Percentiles rank a stretch among this genome's conserved stretches.
Conservation (phyloP, 2,329 filamentous ascomycete genomes). For the Triangularia setosa region DNA sequence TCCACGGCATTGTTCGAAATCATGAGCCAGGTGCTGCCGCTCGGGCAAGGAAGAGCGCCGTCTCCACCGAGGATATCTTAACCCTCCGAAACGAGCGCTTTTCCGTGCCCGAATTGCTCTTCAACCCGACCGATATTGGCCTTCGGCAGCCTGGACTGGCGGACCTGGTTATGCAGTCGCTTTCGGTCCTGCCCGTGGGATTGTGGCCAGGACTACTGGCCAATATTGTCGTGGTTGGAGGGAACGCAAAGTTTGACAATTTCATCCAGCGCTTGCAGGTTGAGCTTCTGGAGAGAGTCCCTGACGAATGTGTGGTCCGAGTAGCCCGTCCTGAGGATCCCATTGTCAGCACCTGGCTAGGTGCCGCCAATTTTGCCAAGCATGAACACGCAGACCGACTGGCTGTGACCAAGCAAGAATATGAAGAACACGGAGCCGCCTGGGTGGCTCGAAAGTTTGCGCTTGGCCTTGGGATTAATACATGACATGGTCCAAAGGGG, state of each 20-base stretch:
- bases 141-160: constrained; percentile 79
- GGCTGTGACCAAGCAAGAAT: constrained; percentile 82
- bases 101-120: constrained; percentile 81
- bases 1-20: constrained; percentile 67
- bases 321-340: constrained; percentile 69
- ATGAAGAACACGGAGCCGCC: constrained; percentile 75
- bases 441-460: constrained; percentile 74
- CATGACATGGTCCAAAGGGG: neutral
- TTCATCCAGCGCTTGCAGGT: constrained; percentile 75
- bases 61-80: constrained; percentile 69
- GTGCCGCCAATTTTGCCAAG: constrained; percentile 72
- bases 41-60: constrained; percentile 41
- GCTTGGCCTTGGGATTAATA: constrained; percentile 30
- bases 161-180: constrained; percentile 75
- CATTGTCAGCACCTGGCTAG: constrained; percentile 77
- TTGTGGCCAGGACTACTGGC: constrained; percentile 79
- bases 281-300: constrained; percentile 68
- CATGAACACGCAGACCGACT: constrained; percentile 64
- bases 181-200: constrained; percentile 72
- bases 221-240: constrained; percentile 86
- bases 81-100: constrained; percentile 92
- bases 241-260: constrained; percentile 74
- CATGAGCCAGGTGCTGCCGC: constrained; percentile 67
- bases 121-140: constrained; percentile 80
- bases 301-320: constrained; percentile 73